Evolutionary conservation across 2,329 filamentous ascomycete species (phyloP).

Genomic region (Sclerotinia sclerotiorum): DNA sequence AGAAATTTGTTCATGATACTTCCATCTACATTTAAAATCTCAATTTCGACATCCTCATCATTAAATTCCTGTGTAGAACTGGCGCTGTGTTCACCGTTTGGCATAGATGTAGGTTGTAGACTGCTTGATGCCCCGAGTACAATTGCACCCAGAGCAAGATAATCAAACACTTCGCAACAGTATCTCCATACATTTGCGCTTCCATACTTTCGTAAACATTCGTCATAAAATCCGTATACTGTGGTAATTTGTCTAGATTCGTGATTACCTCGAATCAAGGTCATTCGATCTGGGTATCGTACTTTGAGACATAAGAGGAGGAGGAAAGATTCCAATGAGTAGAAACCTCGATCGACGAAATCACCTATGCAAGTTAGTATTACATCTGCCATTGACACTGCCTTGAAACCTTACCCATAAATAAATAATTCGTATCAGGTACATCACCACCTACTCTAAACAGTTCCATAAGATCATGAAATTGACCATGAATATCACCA

Average conservation of each 20-base stretch:
- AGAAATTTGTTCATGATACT: conserved; percentile 73
- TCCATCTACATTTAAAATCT: conserved; percentile 84
- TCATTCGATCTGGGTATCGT: conserved; percentile 95
- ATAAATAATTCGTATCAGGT: conserved; percentile 93
- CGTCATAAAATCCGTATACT: conserved; percentile 97
- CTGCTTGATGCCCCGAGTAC: conserved; percentile 84
- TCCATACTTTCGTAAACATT: conserved; percentile 93
- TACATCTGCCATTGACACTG: not conserved
- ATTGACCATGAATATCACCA: conserved; percentile 95
- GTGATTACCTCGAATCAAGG: conserved; percentile 91
- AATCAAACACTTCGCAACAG: conserved; percentile 98
- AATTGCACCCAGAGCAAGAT: conserved; percentile 94
- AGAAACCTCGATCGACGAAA: conserved; percentile 97
- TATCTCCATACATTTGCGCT: conserved; percentile 96
- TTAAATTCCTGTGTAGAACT: conserved; percentile 49
- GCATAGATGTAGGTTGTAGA: conserved; percentile 49
- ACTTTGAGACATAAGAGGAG: conserved; percentile 95
- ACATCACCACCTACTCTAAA: conserved; percentile 92
- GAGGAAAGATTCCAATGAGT: conserved; percentile 94
- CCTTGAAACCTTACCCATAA: conserved; percentile 69
- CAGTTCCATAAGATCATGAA: conserved; percentile 95
- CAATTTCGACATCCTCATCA: conserved; percentile 82
- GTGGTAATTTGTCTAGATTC: conserved; percentile 96
- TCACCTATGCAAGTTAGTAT: conserved; percentile 59
- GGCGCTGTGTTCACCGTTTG: conserved; percentile 44